Percentiles rank a stretch among this genome's conserved stretches.
These are phyloP conservation scores for Talaromyces sp. DNA, from an alignment of 2,329 filamentous ascomycete genomes.

Conservation along the genomic window DNA sequence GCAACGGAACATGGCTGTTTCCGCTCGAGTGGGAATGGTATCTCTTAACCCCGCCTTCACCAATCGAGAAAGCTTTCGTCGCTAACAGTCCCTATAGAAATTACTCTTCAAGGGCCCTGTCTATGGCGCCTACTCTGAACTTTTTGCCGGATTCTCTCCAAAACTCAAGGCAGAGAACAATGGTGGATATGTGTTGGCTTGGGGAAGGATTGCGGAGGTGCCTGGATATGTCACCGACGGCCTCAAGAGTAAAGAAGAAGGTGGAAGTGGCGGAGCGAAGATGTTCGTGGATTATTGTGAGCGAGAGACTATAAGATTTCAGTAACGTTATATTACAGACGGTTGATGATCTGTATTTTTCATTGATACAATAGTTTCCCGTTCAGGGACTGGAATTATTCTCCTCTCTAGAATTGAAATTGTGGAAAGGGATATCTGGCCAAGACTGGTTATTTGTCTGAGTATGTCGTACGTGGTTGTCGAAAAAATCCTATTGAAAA, in stretches of 20 bases:
- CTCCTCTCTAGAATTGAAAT: not conserved
- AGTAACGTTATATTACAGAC: not conserved
- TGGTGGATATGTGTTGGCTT: slow-evolving; percentile 42
- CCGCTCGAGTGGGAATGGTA: slow-evolving; percentile 16
- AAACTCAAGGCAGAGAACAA: slow-evolving; percentile 30
- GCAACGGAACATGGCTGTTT: slow-evolving; percentile 21
- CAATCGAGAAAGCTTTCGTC: not conserved
- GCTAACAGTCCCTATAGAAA: slow-evolving; percentile 3
- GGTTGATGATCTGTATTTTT: not conserved
- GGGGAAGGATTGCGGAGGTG: slow-evolving; percentile 37
- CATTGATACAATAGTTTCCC: not conserved
- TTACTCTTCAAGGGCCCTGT: slow-evolving; percentile 25
- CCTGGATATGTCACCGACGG: slow-evolving; percentile 22
- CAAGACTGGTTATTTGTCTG: not conserved
- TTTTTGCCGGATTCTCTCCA: slow-evolving; percentile 46
- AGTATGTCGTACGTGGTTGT: not conserved
- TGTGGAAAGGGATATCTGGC: not conserved
- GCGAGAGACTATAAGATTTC: slow-evolving; percentile 5
- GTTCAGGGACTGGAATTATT: not conserved
- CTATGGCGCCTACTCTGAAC: slow-evolving; percentile 46
- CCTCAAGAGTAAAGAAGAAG: slow-evolving; percentile 18
- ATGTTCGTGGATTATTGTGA: slow-evolving; percentile 39
- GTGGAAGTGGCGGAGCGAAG: slow-evolving; percentile 24
- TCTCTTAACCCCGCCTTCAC: not conserved
- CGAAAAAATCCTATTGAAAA: slow-evolving; percentile 1